Percentiles rank a stretch among this genome's conserved stretches.
phyloP scores from a whole-genome alignment of 1,284 basidiomycete genomes.

The Ceratobasidium sp. region DNA sequence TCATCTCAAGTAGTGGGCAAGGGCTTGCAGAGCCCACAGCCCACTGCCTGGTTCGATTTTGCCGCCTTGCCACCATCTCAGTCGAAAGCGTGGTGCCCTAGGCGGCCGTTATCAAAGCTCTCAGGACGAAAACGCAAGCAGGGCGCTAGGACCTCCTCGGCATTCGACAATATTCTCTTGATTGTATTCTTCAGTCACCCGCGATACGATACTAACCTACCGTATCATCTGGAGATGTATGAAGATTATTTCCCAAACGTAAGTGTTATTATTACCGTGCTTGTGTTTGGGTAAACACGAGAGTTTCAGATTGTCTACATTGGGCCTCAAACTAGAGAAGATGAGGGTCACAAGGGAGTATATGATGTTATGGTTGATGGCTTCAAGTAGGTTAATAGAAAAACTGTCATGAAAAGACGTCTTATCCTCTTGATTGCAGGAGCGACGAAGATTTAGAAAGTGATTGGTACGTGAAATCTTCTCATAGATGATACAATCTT shows the following conservation, averaged over 20 bases:
- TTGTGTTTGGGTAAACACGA: not conserved
- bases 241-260: constrained; percentile 67
- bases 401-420: not conserved
- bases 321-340: constrained; percentile 66
- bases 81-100: constrained; percentile 41
- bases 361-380: constrained; percentile 68
- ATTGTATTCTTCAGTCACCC: constrained; percentile 69
- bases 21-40: constrained; percentile 34
- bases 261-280: constrained; percentile 49
- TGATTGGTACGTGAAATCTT: constrained; percentile 29
- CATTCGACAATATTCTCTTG: constrained; percentile 63
- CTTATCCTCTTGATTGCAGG: constrained; percentile 3
- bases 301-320: constrained; percentile 63
- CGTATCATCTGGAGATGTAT: constrained; percentile 65
- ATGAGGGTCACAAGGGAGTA: constrained; percentile 65
- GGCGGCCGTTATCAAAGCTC: constrained; percentile 27
- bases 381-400: constrained; percentile 53
- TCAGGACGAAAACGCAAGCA: constrained; percentile 27
- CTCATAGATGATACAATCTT: constrained; percentile 62
- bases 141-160: constrained; percentile 41
- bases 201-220: constrained; percentile 65
- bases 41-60: constrained; percentile 42
- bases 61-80: constrained; percentile 24
- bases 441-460: constrained; percentile 36
- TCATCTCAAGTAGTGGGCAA: constrained; percentile 25